Conservation (phyloP, 257 asterid species). For the Nicotiana otophora region DNA sequence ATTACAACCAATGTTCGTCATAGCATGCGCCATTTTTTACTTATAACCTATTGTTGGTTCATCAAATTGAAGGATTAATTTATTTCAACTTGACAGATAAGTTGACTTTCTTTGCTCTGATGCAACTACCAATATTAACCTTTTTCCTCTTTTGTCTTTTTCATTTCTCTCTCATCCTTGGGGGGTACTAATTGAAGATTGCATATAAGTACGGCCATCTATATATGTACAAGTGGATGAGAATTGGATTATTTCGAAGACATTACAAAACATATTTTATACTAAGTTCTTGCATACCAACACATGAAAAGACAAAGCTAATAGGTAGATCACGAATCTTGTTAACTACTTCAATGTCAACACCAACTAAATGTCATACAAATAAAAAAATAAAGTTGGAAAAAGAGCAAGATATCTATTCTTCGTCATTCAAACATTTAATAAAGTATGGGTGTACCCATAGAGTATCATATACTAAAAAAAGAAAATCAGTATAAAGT, state of each 20-base stretch:
- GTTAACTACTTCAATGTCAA: neutral
- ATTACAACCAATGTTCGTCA: too few species aligned
- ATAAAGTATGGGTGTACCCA: neutral
- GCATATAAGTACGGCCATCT: slow-evolving; percentile 1
- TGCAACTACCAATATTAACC: too few species aligned
- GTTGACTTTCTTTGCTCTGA: too few species aligned
- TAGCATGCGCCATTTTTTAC: too few species aligned
- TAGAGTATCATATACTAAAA: neutral
- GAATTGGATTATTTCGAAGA: neutral
- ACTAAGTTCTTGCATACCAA: neutral
- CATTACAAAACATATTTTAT: neutral
- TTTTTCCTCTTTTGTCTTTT: too few species aligned
- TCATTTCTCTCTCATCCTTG: neutral
- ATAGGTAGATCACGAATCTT: neutral
- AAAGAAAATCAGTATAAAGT: neutral
- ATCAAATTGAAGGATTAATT: too few species aligned
- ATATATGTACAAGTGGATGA: neutral
- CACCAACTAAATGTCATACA: neutral
- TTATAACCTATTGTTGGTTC: too few species aligned
- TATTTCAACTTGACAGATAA: too few species aligned
- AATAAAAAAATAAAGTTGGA: neutral
- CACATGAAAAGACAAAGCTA: neutral
- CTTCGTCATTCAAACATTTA: too few species aligned
- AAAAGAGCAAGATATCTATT: too few species aligned
- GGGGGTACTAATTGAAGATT: neutral